phyloP scores from a whole-genome alignment of 306 rosid species.

The Quercus glauca region DNA sequence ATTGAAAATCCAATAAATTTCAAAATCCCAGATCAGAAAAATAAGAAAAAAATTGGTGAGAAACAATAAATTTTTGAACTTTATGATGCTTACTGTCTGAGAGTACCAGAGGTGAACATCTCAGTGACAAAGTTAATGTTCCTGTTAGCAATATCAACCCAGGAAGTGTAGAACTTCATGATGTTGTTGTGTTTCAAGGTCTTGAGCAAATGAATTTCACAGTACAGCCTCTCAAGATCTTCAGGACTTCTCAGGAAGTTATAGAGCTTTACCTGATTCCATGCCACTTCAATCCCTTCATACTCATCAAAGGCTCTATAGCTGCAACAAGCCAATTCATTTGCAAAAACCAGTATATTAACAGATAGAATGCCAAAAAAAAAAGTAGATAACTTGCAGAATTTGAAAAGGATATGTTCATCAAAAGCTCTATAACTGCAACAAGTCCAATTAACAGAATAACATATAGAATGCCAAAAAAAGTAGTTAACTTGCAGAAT shows the following conservation, averaged over 20 bases:
- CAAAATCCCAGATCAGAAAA: not conserved
- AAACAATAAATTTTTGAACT: not conserved
- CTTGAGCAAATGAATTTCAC: slow-evolving; percentile 96
- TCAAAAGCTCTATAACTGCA: no score
- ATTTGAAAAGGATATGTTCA: slow-evolving; percentile 7
- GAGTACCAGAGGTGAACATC: slow-evolving; percentile 98
- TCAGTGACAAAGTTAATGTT: slow-evolving; percentile 95
- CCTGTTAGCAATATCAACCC: slow-evolving; percentile 83
- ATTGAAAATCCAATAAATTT: slow-evolving; percentile 3
- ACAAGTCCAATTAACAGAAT: no score
- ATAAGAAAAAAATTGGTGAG: not conserved
- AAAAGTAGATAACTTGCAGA: not conserved
- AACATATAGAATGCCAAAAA: no score
- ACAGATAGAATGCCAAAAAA: not conserved
- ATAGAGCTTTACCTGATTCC: slow-evolving; percentile 92
- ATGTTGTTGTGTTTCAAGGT: slow-evolving; percentile 80
- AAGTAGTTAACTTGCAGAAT: no score
- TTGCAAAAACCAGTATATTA: slow-evolving; percentile 11
- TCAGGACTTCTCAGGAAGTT: slow-evolving; percentile 78
- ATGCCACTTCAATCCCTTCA: slow-evolving; percentile 97
- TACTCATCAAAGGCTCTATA: slow-evolving; percentile 93
- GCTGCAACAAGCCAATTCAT: slow-evolving; percentile 39
- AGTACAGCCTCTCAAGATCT: slow-evolving; percentile 80
- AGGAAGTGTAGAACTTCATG: slow-evolving; percentile 89
- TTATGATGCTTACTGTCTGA: slow-evolving; percentile 70